These are phyloP conservation scores for Rauvolfia tetraphylla DNA, from an alignment of 257 asterid genomes.

Conservation along the genomic window DNA sequence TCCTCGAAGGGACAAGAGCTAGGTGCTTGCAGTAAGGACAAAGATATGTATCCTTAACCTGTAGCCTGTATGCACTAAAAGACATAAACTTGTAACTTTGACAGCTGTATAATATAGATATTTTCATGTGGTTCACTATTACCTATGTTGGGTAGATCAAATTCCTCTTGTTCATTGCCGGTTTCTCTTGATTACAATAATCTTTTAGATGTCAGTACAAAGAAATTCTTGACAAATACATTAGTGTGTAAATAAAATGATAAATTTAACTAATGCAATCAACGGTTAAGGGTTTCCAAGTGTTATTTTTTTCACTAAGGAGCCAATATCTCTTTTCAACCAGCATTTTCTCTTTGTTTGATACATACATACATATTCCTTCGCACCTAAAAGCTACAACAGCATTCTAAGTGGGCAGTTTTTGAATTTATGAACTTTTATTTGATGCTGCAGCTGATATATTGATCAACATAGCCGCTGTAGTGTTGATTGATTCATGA, in stretches of 20 bases:
- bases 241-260: background rate
- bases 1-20: too few species aligned
- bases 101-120: too few species aligned
- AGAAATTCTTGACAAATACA: background rate
- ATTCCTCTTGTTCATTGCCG: background rate
- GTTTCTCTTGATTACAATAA: background rate
- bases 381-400: too few species aligned
- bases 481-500: background rate
- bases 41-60: too few species aligned
- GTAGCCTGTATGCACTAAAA: too few species aligned
- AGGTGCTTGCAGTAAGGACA: too few species aligned
- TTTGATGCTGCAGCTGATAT: background rate
- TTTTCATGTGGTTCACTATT: background rate
- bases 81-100: too few species aligned
- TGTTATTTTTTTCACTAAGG: background rate
- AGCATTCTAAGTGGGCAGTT: too few species aligned
- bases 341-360: background rate
- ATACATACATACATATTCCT: too few species aligned
- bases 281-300: background rate
- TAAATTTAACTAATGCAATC: background rate
- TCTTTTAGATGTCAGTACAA: background rate
- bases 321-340: background rate
- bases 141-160: background rate
- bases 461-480: background rate
- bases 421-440: background rate